Evolutionary conservation across 495 filamentous ascomycete species (phyloP).

Genomic region (Penicillium lagena): DNA sequence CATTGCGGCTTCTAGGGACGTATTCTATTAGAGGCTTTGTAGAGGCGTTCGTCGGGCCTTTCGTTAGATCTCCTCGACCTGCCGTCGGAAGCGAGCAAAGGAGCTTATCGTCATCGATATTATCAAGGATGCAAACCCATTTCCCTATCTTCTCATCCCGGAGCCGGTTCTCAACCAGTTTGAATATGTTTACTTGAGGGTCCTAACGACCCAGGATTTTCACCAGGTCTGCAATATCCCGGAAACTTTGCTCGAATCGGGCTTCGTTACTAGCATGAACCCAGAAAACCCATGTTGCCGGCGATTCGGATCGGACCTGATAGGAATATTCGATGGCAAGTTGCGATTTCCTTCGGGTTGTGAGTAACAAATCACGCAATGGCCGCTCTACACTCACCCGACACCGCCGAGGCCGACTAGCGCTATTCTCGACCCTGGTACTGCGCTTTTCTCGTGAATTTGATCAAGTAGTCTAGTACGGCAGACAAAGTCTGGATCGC

Average conservation of each 20-base stretch:
- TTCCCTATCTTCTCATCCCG: background rate
- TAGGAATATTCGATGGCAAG: slow-evolving; percentile 36
- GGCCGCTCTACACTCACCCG: slow-evolving; percentile 8
- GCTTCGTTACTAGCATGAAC: slow-evolving; percentile 31
- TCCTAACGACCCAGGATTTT: slow-evolving; percentile 30
- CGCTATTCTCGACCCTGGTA: slow-evolving; percentile 16
- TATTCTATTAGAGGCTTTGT: no score
- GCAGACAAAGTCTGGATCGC: slow-evolving; percentile 26
- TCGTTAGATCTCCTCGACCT: no score
- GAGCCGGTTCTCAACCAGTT: slow-evolving; percentile 33
- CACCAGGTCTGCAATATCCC: slow-evolving; percentile 28
- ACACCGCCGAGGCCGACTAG: background rate
- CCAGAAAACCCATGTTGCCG: slow-evolving; percentile 45
- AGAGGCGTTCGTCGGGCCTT: no score
- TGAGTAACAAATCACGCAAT: background rate
- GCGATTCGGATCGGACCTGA: slow-evolving; percentile 20
- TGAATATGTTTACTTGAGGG: slow-evolving; percentile 29
- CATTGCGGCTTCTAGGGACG: no score
- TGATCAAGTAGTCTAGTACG: slow-evolving; percentile 13
- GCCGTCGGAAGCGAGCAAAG: no score
- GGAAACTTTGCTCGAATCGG: slow-evolving; percentile 31
- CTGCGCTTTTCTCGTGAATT: slow-evolving; percentile 14
- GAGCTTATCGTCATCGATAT: no score
- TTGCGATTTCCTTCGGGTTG: slow-evolving; percentile 25
- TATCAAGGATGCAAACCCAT: no score